Base-by-base conservation (phyloP, 495 filamentous ascomycete genomes). In the Penicillium chermesinum region DNA sequence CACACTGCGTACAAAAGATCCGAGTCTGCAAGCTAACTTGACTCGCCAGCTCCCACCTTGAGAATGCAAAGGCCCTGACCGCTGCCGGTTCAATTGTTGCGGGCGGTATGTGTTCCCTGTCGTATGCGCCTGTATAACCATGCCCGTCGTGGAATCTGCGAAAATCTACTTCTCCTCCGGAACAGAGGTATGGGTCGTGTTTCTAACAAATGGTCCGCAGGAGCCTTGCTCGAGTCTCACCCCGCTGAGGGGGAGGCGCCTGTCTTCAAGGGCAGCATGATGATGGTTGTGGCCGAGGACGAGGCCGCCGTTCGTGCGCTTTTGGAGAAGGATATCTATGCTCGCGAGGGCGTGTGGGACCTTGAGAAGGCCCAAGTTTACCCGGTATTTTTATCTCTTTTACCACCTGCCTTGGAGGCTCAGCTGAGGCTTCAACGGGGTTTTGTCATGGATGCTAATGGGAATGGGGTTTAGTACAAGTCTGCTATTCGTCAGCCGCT, bases 341-440 rank as follows among this genome's bases (percentile, higher is more conserved):
- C 71, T 14, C 67, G 59, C 43, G 64, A 52, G n/a, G 84, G 79
- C 0, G 87, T 96, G 12, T 96, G 91, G 91, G 88, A 96, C 76
- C 70, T 83, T 50, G 79, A 84, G 14, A 90, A 87, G 60, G 84
- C 86, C 33, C 65, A 75, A 56, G 66, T 77, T 45, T 63, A 71
- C 59, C 72, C 72, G 51, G 73, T 75, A 60, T 14, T 21, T 41
- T 47, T 7, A 39, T 17, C 25, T 30, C 25, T 30, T 10, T 30
- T 30, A 30, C 25, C 25, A 30, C 25, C 25, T 30, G 25, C 25
- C 10, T 10, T 30, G n/a, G n/a, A n/a, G n/a, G n/a, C n/a, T 30
- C 25, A 30, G 25, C 25, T 4, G n/a, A n/a, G n/a, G n/a, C n/a
- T n/a, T 5, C 25, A 30, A 30, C 25, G 25, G 4, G 25, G 10